Base-by-base conservation (phyloP, 2,329 filamentous ascomycete species). In the Clarireedia sp. region DNA sequence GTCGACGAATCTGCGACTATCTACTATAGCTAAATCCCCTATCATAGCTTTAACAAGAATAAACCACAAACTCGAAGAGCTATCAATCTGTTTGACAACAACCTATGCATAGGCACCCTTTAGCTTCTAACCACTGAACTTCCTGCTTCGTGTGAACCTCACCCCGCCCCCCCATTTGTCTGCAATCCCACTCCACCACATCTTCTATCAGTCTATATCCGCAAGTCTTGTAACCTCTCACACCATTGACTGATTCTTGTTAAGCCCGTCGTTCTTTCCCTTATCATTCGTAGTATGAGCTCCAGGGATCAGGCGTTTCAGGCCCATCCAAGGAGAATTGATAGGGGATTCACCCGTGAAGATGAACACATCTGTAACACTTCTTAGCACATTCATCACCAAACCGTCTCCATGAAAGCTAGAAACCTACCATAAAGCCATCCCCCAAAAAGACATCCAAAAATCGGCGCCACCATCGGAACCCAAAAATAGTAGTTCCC, bases 401-500 rank as follows among this genome's bases (percentile, higher is more conserved):
- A 36, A 3, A 12, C 36, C 8, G 12, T 16, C 5, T 10, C 3
- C 23, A 3, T 3, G n/a, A 24, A n/a, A 16, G 3, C 12, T 3
- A n/a, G n/a, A n/a, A 40, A 14, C 19, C 46, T 26, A 37, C 54
- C 85, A 66, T 88, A 87, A 19, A 88, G 62, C 68, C 82, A 83
- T 1, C 81, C 85, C 3, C 85, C 85, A 60, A 86, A 80, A 0
- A 75, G 66, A 60, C 77, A 80, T 5, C 86, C 86, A 16, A 80
- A 68, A 66, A 89, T 88, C 0, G 86, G 86, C 1, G 84, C 78
- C 4, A 90, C 80, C 74, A 90, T 86, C 0, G 87, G 87, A 19
- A 89, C 47, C 84, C 84, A 89, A 66, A 89, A 89, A 65, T 88
- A 90, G 66, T 88, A 86, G 12, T 75, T 75, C 2, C 85, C 84